Conservation (phyloP, 306 rosid species). For the Vachellia collinsii region DNA sequence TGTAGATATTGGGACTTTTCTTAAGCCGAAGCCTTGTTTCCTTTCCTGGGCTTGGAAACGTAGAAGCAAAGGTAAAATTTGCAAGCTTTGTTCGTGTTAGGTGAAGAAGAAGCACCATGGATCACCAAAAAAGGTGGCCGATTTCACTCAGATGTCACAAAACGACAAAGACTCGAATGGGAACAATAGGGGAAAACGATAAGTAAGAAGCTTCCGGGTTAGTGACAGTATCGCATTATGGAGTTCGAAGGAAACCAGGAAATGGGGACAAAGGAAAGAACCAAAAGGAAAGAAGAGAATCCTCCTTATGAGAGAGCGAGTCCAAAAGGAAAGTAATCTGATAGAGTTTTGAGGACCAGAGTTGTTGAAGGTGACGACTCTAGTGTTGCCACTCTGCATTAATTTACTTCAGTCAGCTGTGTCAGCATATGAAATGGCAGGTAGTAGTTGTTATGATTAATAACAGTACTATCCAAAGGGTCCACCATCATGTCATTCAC, state of each 20-base stretch:
- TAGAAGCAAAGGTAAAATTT: not conserved
- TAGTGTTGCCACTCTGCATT: conserved; percentile 37
- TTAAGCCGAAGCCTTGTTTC: not conserved
- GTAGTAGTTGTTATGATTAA: conserved; percentile 42
- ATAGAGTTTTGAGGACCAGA: conserved; percentile 2
- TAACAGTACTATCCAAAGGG: conserved; percentile 29
- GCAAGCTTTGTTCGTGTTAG: not conserved
- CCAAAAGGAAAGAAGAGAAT: conserved; percentile 24
- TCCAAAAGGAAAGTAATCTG: conserved; percentile 11
- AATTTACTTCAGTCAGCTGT: conserved; percentile 38
- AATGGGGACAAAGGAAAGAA: conserved; percentile 27
- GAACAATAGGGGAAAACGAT: not conserved
- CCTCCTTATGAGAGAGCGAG: conserved; percentile 18
- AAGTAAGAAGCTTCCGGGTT: conserved; percentile 39
- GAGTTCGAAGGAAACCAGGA: conserved; percentile 26
- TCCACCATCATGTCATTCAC: conserved; percentile 35
- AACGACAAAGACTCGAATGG: conserved; percentile 23
- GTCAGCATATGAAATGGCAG: conserved; percentile 14
- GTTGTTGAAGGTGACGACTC: conserved; percentile 25
- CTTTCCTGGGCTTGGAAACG: not conserved
- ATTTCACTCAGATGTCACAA: conserved; percentile 17
- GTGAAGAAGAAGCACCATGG: not conserved
- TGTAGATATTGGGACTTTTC: not conserved
- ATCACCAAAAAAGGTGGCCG: conserved; percentile 10
- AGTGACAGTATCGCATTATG: conserved; percentile 3